Percentiles rank a stretch among this genome's conserved stretches.
Conservation (phyloP, 164 flowering plant species). For the Santalum album region DNA sequence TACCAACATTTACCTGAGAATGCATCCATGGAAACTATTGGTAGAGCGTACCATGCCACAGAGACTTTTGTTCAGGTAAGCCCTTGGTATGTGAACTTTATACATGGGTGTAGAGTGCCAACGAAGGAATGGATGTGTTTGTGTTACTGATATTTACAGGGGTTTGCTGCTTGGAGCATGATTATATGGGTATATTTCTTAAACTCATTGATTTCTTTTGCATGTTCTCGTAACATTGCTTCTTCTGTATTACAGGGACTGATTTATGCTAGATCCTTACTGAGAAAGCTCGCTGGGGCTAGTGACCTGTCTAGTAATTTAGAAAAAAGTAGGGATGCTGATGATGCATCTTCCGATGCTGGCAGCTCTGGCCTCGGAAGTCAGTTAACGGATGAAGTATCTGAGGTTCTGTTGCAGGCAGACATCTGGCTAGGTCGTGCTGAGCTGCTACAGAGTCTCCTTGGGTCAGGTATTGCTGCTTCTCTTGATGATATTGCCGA, state of each 20-base stretch:
- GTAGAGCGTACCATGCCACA: constrained; percentile 93
- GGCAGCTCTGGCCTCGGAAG: constrained; percentile 90
- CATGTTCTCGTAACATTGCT: too few relatives aligned
- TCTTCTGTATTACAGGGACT: constrained; percentile 43
- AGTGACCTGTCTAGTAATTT: constrained; percentile 53
- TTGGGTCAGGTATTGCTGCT: constrained; percentile 94
- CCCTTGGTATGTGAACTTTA: background rate
- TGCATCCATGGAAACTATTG: constrained; percentile 86
- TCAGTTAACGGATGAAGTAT: constrained; percentile 74
- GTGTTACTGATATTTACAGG: too few relatives aligned
- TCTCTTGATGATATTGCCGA: constrained; percentile 95
- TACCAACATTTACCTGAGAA: constrained; percentile 72
- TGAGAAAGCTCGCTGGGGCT: constrained; percentile 66
- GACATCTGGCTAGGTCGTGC: constrained; percentile 92
- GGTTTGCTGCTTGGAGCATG: too few relatives aligned
- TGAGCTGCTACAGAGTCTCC: constrained; percentile 92
- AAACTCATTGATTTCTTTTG: too few relatives aligned
- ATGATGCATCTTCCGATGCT: constrained; percentile 92
- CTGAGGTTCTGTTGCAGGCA: constrained; percentile 69
- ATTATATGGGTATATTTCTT: too few relatives aligned
- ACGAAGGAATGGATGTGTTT: too few relatives aligned
- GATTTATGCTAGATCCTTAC: constrained; percentile 59
- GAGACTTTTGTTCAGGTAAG: constrained; percentile 92
- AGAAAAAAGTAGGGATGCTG: constrained; percentile 70
- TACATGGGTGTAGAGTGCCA: background rate